Evolutionary conservation across 2,329 filamentous ascomycete species (phyloP).

Genomic region (Fusarium sp.): DNA sequence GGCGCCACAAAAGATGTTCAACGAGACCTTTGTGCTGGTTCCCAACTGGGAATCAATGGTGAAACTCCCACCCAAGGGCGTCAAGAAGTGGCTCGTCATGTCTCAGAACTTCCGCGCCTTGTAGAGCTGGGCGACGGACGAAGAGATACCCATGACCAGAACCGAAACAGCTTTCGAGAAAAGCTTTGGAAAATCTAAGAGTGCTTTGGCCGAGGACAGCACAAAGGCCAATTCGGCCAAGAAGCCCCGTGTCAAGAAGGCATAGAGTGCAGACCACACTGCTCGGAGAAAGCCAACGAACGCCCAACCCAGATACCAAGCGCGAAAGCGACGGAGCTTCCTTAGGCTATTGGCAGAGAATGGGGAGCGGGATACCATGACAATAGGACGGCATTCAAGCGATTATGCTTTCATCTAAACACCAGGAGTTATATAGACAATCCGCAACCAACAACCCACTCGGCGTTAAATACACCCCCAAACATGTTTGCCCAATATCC

Average conservation of each 20-base stretch:
- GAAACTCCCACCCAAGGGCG: constrained; percentile 65
- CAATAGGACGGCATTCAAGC: constrained; percentile 11
- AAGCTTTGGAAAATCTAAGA: constrained; percentile 2
- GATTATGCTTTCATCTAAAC: background rate
- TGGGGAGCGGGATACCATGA: constrained; percentile 7
- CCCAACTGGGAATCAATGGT: constrained; percentile 76
- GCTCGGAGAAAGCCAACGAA: background rate
- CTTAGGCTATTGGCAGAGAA: constrained; percentile 2
- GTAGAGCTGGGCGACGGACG: constrained; percentile 47
- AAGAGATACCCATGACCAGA: constrained; percentile 20
- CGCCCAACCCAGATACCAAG: background rate
- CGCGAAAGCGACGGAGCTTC: background rate
- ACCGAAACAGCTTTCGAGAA: constrained; percentile 3
- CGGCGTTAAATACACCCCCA: background rate
- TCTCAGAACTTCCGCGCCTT: constrained; percentile 78
- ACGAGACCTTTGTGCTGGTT: constrained; percentile 84
- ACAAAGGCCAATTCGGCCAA: constrained; percentile 27
- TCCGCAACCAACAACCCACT: constrained; percentile 4
- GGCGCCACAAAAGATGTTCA: constrained; percentile 77
- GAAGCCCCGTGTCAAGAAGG: constrained; percentile 18
- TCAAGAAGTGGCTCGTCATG: constrained; percentile 74
- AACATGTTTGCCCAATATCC: constrained; percentile 14
- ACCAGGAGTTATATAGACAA: constrained; percentile 1
- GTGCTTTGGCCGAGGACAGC: constrained; percentile 24
- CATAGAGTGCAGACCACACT: constrained; percentile 10